phyloP scores from a whole-genome alignment of 163 green algal species.

The Chlorella variabilis region DNA sequence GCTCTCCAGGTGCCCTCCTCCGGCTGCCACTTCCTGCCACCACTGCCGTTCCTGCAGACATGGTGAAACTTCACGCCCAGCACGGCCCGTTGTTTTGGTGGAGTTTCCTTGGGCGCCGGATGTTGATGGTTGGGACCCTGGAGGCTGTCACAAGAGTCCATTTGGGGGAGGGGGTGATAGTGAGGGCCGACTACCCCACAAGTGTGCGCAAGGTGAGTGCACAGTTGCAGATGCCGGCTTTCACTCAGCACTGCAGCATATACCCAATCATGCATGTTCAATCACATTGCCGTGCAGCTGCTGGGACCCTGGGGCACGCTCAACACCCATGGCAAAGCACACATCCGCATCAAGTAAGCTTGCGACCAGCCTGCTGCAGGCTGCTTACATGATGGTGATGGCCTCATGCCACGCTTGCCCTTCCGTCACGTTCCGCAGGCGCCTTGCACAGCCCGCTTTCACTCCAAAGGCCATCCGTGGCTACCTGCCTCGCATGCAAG shows the following conservation, averaged over 20 bases:
- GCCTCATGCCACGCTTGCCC: no score
- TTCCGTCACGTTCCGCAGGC: not conserved
- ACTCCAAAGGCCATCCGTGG: conserved; percentile 25
- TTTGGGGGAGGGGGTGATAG: conserved; percentile 6
- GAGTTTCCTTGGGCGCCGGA: conserved; percentile 20
- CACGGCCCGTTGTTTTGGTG: conserved; percentile 32
- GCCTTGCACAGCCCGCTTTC: conserved; percentile 29
- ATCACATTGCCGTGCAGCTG: no score
- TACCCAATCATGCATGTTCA: no score
- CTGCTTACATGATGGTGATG: no score
- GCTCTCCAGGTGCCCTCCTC: no score
- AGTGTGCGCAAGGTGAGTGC: not conserved
- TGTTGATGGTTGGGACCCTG: conserved; percentile 23
- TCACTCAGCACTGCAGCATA: no score
- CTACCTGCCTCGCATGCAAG: conserved; percentile 28
- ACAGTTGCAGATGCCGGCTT: no score
- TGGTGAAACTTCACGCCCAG: conserved; percentile 8
- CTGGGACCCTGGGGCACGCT: conserved; percentile 2
- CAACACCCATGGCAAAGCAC: not conserved
- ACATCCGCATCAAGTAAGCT: conserved; percentile 28
- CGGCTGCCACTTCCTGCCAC: no score
- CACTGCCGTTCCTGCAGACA: not conserved
- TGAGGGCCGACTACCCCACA: conserved; percentile 8
- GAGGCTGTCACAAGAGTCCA: not conserved
- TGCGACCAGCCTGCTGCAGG: no score